Percentiles rank a stretch among this genome's conserved stretches.
phyloP scores from a whole-genome alignment of 2,329 filamentous ascomycete genomes.

The Aspergillus pseudonomiae region DNA sequence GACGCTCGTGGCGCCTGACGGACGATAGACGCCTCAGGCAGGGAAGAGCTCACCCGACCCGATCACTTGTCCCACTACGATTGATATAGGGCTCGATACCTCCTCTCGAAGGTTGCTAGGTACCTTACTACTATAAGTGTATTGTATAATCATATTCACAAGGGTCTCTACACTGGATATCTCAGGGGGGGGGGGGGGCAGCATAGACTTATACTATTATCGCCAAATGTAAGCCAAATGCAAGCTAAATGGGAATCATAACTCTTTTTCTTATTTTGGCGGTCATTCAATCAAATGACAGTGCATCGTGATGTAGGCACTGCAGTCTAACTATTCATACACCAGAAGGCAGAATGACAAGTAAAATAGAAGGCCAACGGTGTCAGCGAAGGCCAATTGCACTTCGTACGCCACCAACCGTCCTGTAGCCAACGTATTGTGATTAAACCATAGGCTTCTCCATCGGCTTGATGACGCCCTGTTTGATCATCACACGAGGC shows the following conservation, averaged over 20 bases:
- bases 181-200: background rate
- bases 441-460: constrained; percentile 67
- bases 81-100: background rate
- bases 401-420: constrained; percentile 11
- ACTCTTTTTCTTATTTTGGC: background rate
- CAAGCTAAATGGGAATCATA: background rate
- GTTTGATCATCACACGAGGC: constrained; percentile 86
- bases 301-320: background rate
- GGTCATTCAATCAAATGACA: background rate
- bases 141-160: background rate
- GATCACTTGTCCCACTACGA: constrained; percentile 14
- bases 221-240: background rate
- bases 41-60: constrained; percentile 19
- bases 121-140: background rate
- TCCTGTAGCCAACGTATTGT: constrained; percentile 7
- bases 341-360: background rate
- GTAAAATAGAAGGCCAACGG: background rate
- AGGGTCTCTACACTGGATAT: background rate
- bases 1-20: constrained; percentile 6
- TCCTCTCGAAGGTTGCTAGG: background rate
- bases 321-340: background rate
- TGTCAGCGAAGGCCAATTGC: background rate
- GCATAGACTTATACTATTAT: background rate
- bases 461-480: constrained; percentile 86
- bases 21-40: background rate